These are phyloP conservation scores for Pseudopediastrum boryanum DNA, from an alignment of 139 green algal species.

Conservation along the genomic window DNA sequence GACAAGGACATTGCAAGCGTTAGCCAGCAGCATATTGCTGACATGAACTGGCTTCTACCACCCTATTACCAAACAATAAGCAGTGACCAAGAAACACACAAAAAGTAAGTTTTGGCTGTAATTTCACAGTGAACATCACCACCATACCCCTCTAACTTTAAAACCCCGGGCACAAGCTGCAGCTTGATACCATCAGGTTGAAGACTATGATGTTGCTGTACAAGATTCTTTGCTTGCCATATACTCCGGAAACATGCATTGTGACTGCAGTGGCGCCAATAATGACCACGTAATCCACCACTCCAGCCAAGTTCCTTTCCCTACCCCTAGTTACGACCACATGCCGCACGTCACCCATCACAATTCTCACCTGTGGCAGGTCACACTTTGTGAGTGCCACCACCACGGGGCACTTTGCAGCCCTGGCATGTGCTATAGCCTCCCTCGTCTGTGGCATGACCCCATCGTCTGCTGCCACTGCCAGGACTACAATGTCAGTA, in stretches of 20 bases:
- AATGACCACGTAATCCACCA: too few relatives aligned
- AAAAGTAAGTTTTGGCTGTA: conserved; percentile 55
- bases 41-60: too few relatives aligned
- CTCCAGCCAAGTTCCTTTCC: too few relatives aligned
- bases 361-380: conserved; percentile 46
- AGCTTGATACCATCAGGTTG: conserved; percentile 63
- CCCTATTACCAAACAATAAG: too few relatives aligned
- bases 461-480: conserved; percentile 90
- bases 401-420: conserved; percentile 78
- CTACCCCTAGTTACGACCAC: too few relatives aligned
- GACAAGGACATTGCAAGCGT: too few relatives aligned
- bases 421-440: conserved; percentile 69
- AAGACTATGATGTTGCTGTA: too few relatives aligned
- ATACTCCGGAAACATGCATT: too few relatives aligned
- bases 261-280: too few relatives aligned
- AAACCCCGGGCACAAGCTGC: conserved; percentile 69
- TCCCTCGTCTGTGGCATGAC: conserved; percentile 92
- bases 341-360: background rate
- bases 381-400: conserved; percentile 94
- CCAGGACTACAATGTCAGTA: conserved; percentile 91
- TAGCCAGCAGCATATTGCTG: too few relatives aligned
- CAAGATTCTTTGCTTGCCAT: too few relatives aligned
- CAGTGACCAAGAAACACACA: too few relatives aligned
- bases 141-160: conserved; percentile 89
- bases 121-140: conserved; percentile 70